Evolutionary conservation across 495 filamentous ascomycete genomes (phyloP), one percentile per base, ranked within the genome.

Genomic region (Neurospora sublineolata): DNA sequence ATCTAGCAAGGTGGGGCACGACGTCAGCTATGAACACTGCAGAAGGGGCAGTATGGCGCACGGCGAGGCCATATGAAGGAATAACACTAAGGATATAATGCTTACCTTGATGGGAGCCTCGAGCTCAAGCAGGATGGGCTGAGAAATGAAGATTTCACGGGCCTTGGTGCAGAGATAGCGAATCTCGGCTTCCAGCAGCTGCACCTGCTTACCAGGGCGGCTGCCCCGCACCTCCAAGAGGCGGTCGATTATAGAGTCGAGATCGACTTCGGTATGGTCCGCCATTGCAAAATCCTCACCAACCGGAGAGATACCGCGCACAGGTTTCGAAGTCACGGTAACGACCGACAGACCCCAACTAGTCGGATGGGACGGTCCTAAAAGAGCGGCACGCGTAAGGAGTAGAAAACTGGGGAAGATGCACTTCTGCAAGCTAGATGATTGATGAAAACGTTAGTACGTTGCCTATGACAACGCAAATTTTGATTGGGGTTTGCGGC

Each of bases 221-320:
- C 94, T 98, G 77, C 95, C 95, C 85, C 95, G 90, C 83, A 99
- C 95, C 85, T 99, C 95, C 76, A 99, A 85, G 81, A 99, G 88
- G 84, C 95, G 88, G 82, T 99, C 95, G 83, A 99, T 99, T 87
- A 99, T 97, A 76, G 95, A 97, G 81, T 99, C 96, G 84, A 99
- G 87, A 85, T 99, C 96, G 82, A 98, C 94, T 81, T 99, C 95
- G 80, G 91, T 90, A 83, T 94, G 89, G 84, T 98, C 96, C 84
- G 96, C 94, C 95, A 99, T 99, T 79, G 79, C 79, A 76, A 72
- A 73, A 75, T 83, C 79, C 78, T 83, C 78, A 79, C 81, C 81
- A 79, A 80, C 79, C 81, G 79, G 77, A 75, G 75, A 77, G 76
- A 79, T 80, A 79, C 81, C 81, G 74, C 75, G 68, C 73, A 69